Evolutionary conservation across 139 green algal genomes (phyloP).

Genomic region (Pleodorina starrii): DNA sequence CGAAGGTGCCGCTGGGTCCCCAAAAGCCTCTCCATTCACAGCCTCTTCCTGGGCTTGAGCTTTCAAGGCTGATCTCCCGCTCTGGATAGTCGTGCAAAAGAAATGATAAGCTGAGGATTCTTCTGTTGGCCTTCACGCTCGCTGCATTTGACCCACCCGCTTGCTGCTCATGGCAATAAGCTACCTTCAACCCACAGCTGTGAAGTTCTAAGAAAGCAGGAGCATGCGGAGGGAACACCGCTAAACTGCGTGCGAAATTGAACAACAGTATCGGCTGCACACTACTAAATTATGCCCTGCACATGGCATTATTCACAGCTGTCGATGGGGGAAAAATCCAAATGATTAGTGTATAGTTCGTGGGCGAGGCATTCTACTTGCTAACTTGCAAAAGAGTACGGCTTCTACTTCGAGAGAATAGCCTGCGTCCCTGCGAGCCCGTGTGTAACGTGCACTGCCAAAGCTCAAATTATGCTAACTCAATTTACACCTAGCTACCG

Average conservation of each 20-base stretch:
- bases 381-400: too few species aligned
- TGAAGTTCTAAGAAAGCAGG: not conserved
- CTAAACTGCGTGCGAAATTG: not conserved
- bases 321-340: too few species aligned
- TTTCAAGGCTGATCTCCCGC: slow-evolving; percentile 25
- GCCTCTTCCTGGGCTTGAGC: not conserved
- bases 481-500: too few species aligned
- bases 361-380: too few species aligned
- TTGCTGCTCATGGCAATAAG: slow-evolving; percentile 42
- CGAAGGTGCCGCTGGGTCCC: not conserved
- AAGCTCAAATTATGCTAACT: too few species aligned
- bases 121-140: slow-evolving; percentile 23
- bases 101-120: not conserved
- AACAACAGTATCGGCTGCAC: not conserved
- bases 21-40: slow-evolving; percentile 8
- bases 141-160: slow-evolving; percentile 39
- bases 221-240: slow-evolving; percentile 2
- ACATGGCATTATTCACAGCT: too few species aligned
- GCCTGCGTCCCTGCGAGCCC: too few species aligned
- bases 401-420: too few species aligned
- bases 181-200: not conserved
- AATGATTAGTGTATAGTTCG: too few species aligned
- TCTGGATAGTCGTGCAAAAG: not conserved
- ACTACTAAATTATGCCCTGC: too few species aligned
- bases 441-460: too few species aligned